A percentile compares a stretch with the other conserved stretches of the same genome.
Conservation (phyloP, 2,329 filamentous ascomycete genomes). For the Claviceps purpurea region DNA sequence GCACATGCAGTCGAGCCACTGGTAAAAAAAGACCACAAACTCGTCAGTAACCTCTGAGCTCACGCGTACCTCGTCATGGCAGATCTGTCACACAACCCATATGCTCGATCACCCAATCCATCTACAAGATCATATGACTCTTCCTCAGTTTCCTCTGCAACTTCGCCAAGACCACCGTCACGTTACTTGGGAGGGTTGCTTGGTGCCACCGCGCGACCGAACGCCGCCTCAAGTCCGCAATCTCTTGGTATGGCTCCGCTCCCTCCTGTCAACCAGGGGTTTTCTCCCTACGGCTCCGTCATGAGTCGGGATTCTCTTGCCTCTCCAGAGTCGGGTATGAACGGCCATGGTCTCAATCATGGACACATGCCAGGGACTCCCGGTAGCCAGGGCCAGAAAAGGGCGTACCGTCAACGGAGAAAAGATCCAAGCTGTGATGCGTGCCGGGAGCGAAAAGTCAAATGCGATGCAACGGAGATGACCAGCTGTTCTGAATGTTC, state of each 20-base stretch:
- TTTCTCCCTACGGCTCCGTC: constrained; percentile 38
- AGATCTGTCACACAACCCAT: constrained; percentile 39
- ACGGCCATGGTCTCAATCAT: constrained; percentile 33
- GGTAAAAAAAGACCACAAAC: neutral
- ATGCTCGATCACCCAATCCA: constrained; percentile 47
- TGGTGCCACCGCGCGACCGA: constrained; percentile 36
- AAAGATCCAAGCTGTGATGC: constrained; percentile 98
- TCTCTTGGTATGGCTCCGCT: constrained; percentile 40
- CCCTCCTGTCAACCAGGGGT: constrained; percentile 32
- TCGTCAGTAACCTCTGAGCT: neutral
- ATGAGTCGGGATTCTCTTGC: constrained; percentile 47
- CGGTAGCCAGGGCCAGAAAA: constrained; percentile 59
- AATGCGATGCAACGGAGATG: constrained; percentile 93
- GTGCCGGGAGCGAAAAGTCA: constrained; percentile 73
- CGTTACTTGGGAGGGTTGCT: constrained; percentile 40
- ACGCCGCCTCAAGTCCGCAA: constrained; percentile 35
- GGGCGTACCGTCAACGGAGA: constrained; percentile 84
- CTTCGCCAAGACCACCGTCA: constrained; percentile 41
- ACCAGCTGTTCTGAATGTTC: constrained; percentile 95
- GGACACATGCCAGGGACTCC: constrained; percentile 26
- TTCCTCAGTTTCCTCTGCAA: constrained; percentile 48
- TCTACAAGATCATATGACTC: constrained; percentile 51
- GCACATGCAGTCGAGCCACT: neutral
- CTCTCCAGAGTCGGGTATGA: constrained; percentile 43
- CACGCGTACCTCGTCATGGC: constrained; percentile 29